phyloP scores from a whole-genome alignment of 2,329 filamentous ascomycete species.

The Dothistroma pini region DNA sequence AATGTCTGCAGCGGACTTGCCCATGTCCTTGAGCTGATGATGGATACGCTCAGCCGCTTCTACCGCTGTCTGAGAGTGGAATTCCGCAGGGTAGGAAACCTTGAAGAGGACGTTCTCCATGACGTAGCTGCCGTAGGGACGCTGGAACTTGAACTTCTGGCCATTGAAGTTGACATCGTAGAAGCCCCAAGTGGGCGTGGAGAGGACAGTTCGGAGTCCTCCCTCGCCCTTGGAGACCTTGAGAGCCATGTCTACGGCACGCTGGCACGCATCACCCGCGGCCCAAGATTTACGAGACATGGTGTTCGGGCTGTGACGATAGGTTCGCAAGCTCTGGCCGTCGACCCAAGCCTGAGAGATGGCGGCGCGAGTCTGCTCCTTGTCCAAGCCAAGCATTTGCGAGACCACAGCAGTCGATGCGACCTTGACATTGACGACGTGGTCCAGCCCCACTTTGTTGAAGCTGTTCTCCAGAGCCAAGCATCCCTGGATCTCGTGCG shows the following conservation, averaged over 20 bases:
- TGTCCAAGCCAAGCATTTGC: constrained; percentile 86
- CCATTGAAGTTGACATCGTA: constrained; percentile 98
- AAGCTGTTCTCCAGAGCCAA: constrained; percentile 95
- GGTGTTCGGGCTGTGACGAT: constrained; percentile 96
- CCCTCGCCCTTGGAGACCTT: constrained; percentile 96
- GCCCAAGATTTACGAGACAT: constrained; percentile 99
- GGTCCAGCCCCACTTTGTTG: constrained; percentile 98
- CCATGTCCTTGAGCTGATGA: constrained; percentile 73
- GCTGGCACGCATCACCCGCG: constrained; percentile 94
- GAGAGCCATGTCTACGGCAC: constrained; percentile 94
- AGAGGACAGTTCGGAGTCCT: constrained; percentile 87
- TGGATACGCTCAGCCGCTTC: constrained; percentile 89
- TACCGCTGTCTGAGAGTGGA: constrained; percentile 97
- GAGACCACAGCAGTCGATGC: constrained; percentile 91
- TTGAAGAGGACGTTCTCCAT: constrained; percentile 99
- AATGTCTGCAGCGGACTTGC: constrained; percentile 91
- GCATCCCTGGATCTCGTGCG: constrained; percentile 97
- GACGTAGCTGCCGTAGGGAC: constrained; percentile 94
- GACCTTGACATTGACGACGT: constrained; percentile 97
- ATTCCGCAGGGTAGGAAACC: constrained; percentile 97
- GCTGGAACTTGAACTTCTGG: constrained; percentile 94
- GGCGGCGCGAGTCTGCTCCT: constrained; percentile 89
- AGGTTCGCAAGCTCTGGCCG: constrained; percentile 91
- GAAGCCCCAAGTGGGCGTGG: constrained; percentile 93
- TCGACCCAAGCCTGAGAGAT: constrained; percentile 98